Percentiles rank a stretch among this genome's conserved stretches.
These are phyloP conservation scores for Citrus hindsii DNA, from an alignment of 345 rosid species.

Conservation along the genomic window DNA sequence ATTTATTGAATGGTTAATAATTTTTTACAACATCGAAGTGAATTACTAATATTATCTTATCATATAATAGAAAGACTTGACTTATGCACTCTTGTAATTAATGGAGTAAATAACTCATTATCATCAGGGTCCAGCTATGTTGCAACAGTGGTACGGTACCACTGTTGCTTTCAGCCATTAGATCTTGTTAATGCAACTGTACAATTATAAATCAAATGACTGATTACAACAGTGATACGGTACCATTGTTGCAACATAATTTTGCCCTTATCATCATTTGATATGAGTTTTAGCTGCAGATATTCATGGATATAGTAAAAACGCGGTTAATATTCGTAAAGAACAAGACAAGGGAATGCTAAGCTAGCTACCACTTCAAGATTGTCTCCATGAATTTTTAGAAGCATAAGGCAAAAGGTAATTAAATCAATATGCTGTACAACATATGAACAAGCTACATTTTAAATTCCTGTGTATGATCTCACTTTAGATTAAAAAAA, in stretches of 20 bases:
- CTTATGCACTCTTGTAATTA: too few species aligned
- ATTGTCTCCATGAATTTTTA: slow-evolving; percentile 7
- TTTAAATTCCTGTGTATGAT: background rate
- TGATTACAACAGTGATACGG: too few species aligned
- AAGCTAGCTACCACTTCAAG: slow-evolving; percentile 10
- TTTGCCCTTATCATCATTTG: background rate
- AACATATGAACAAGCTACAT: background rate
- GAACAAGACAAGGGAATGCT: slow-evolving; percentile 5
- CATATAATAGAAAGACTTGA: too few species aligned
- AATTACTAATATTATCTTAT: too few species aligned
- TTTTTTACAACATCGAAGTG: accelerated
- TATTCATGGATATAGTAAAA: background rate
- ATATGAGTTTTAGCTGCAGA: background rate
- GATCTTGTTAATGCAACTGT: too few species aligned
- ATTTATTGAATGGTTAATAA: too few species aligned
- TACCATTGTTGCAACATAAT: too few species aligned
- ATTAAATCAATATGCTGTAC: background rate
- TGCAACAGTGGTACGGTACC: too few species aligned
- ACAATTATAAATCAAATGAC: too few species aligned
- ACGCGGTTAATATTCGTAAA: background rate
- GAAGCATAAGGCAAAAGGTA: slow-evolving; percentile 1
- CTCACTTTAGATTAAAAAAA: background rate
- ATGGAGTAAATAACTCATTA: too few species aligned
- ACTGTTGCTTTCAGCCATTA: too few species aligned
- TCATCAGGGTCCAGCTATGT: too few species aligned